Evolutionary conservation across 495 filamentous ascomycete species (phyloP).

Genomic region (Cairneyella variabilis): DNA sequence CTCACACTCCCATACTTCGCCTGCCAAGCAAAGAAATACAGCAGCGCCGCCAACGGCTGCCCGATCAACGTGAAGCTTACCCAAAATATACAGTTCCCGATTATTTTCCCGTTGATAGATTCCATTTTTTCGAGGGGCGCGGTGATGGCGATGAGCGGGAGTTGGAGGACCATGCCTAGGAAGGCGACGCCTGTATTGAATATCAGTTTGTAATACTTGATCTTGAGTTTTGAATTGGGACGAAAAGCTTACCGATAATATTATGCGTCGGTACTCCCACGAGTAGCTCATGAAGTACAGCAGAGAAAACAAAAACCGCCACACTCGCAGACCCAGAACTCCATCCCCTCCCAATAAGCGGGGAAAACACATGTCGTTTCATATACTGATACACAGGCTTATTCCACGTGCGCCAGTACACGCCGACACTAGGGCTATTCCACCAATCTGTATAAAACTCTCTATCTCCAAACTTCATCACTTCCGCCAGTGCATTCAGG

Average conservation of each 20-base stretch:
- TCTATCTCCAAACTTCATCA: slow-evolving; percentile 85
- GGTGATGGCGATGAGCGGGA: slow-evolving; percentile 83
- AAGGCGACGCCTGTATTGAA: slow-evolving; percentile 67
- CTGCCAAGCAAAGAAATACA: slow-evolving; percentile 99
- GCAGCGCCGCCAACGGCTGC: slow-evolving; percentile 81
- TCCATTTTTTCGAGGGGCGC: slow-evolving; percentile 73
- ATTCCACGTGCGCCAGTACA: slow-evolving; percentile 96
- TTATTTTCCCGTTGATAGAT: slow-evolving; percentile 63
- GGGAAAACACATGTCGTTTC: slow-evolving; percentile 86
- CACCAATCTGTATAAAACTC: slow-evolving; percentile 98
- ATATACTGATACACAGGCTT: slow-evolving; percentile 96
- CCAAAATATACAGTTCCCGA: slow-evolving; percentile 96
- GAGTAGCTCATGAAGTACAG: slow-evolving; percentile 83
- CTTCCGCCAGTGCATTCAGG: slow-evolving; percentile 86
- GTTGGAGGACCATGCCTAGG: slow-evolving; percentile 86
- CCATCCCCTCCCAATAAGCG: slow-evolving; percentile 79
- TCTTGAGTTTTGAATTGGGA: background rate
- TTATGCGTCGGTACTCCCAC: slow-evolving; percentile 97
- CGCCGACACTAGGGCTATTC: slow-evolving; percentile 82
- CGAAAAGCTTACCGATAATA: slow-evolving; percentile 59
- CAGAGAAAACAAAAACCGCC: slow-evolving; percentile 81
- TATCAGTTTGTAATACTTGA: too few species aligned
- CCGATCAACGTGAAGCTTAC: slow-evolving; percentile 89
- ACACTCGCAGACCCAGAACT: slow-evolving; percentile 61
- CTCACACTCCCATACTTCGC: slow-evolving; percentile 84